These are phyloP conservation scores for Talaromyces sp. DNA, from an alignment of 2,329 filamentous ascomycete genomes.

Conservation along the genomic window DNA sequence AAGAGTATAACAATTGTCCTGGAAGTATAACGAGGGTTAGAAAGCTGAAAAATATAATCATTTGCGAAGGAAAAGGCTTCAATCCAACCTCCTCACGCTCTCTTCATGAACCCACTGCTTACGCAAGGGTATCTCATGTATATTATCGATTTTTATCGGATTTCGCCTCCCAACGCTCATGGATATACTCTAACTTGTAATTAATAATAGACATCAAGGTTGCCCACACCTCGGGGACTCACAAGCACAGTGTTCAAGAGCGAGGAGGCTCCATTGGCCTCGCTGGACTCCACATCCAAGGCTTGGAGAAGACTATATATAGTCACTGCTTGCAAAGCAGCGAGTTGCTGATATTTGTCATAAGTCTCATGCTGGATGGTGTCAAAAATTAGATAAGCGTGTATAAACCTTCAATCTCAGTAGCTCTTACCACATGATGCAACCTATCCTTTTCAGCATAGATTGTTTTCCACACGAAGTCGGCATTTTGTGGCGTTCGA, in stretches of 20 bases:
- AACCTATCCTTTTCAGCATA: slow-evolving; percentile 15
- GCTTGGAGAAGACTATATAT: slow-evolving; percentile 15
- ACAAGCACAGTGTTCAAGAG: slow-evolving; percentile 10
- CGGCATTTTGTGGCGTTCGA: slow-evolving; percentile 7
- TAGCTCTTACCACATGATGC: slow-evolving; percentile 6
- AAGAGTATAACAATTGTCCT: slow-evolving; percentile 15
- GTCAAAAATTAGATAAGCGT: background rate
- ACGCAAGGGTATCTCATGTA: background rate
- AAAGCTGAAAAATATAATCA: background rate
- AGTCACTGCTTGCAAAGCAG: slow-evolving; percentile 12
- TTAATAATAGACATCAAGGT: background rate
- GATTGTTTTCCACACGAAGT: slow-evolving; percentile 15
- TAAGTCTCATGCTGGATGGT: slow-evolving; percentile 10
- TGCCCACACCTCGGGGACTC: background rate
- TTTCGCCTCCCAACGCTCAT: background rate
- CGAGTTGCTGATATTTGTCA: slow-evolving; percentile 10
- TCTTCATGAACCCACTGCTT: slow-evolving; percentile 16
- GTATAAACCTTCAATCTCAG: background rate
- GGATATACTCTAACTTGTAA: background rate
- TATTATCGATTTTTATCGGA: background rate
- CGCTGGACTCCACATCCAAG: slow-evolving; percentile 8
- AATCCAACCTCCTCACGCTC: slow-evolving; percentile 12
- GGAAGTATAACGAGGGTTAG: background rate
- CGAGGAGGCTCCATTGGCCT: slow-evolving; percentile 7
- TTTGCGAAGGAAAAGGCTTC: background rate